phyloP scores from a whole-genome alignment of 768 basidiomycete species.

The Sutorius australiensis region DNA sequence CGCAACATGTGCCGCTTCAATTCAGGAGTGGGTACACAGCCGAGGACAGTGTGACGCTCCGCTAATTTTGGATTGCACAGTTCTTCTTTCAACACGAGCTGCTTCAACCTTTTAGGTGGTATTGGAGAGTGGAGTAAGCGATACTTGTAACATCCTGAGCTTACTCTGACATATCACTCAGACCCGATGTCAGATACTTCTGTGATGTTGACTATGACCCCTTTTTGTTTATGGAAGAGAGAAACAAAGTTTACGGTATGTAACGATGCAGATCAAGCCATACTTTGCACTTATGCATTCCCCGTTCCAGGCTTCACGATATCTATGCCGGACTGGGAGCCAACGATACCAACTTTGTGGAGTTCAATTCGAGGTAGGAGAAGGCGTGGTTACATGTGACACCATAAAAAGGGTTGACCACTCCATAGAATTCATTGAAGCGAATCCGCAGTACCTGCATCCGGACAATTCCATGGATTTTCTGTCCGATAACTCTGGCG shows the following conservation, averaged over 20 bases:
- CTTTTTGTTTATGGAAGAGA: conserved; percentile 53
- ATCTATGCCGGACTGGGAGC: conserved; percentile 58
- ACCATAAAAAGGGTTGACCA: conserved; percentile 35
- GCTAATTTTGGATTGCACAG: conserved; percentile 24
- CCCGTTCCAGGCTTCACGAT: conserved; percentile 51
- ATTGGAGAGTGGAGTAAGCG: conserved; percentile 58
- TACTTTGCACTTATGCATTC: not conserved
- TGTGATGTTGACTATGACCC: conserved; percentile 52
- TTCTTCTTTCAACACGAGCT: conserved; percentile 57
- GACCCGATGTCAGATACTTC: conserved; percentile 50
- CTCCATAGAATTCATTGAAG: conserved; percentile 50
- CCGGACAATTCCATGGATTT: conserved; percentile 59
- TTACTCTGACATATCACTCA: conserved; percentile 10
- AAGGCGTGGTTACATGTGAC: conserved; percentile 26
- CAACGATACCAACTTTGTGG: conserved; percentile 67
- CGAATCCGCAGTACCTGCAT: conserved; percentile 53
- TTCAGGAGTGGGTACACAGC: conserved; percentile 48
- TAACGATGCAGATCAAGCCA: not conserved
- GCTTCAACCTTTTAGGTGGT: conserved; percentile 51
- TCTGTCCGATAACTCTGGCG: conserved; percentile 63
- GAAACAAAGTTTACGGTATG: conserved; percentile 49
- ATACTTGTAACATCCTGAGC: not conserved
- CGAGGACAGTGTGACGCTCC: not conserved
- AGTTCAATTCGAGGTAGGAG: conserved; percentile 47
- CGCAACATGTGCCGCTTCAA: conserved; percentile 80